Evolutionary conservation across 768 basidiomycete species (phyloP).

Genomic region (Trametes sanguinea): DNA sequence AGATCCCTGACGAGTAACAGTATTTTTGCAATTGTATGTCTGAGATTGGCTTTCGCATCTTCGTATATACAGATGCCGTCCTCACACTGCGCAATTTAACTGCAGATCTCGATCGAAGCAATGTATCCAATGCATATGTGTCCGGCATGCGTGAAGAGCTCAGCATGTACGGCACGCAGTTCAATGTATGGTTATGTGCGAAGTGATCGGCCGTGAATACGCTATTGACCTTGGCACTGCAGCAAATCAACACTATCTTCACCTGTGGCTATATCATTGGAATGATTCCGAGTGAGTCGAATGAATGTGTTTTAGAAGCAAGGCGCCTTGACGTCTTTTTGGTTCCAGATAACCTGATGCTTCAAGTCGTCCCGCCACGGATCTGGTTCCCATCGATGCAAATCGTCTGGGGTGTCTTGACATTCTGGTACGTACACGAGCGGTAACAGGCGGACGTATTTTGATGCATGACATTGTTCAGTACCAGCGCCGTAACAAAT

Average conservation of each 20-base stretch:
- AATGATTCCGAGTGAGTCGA: slow-evolving; percentile 62
- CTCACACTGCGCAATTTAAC: no score
- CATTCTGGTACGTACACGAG: slow-evolving; percentile 52
- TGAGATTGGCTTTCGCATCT: neutral
- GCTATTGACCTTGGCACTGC: neutral
- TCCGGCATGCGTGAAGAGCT: slow-evolving; percentile 78
- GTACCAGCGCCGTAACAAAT: slow-evolving; percentile 56
- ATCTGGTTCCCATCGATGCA: slow-evolving; percentile 70
- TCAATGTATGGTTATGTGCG: slow-evolving; percentile 56
- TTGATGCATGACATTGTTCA: slow-evolving; percentile 25
- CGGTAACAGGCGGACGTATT: neutral
- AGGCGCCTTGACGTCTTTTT: neutral
- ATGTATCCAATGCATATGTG: slow-evolving; percentile 75
- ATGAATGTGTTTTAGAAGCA: neutral
- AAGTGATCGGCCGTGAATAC: neutral
- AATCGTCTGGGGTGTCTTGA: slow-evolving; percentile 65
- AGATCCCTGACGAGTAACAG: slow-evolving; percentile 34
- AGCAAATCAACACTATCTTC: slow-evolving; percentile 71
- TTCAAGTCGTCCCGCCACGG: slow-evolving; percentile 62
- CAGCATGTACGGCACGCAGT: slow-evolving; percentile 61
- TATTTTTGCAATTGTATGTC: slow-evolving; percentile 66
- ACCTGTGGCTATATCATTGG: slow-evolving; percentile 77
- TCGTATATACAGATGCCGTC: no score
- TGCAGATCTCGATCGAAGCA: slow-evolving; percentile 66
- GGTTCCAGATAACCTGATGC: slow-evolving; percentile 59